Conservation (phyloP, 495 filamentous ascomycete genomes). For the Podospora tetraspora region DNA sequence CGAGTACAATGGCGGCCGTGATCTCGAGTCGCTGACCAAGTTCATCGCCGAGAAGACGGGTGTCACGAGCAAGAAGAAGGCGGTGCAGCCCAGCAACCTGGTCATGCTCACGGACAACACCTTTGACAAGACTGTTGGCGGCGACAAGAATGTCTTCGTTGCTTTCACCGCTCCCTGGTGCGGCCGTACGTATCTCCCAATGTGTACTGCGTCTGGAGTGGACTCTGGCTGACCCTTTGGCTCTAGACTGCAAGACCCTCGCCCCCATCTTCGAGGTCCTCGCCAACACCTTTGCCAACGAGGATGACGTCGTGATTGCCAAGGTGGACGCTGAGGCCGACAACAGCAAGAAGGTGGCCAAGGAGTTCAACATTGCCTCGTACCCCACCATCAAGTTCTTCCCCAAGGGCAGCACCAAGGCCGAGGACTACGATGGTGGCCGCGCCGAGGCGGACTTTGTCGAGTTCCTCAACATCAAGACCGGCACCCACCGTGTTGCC, state of each 20-base stretch:
- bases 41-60: conserved; percentile 91
- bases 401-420: conserved; percentile 74
- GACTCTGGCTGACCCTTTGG: conserved; percentile 24
- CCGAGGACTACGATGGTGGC: conserved; percentile 67
- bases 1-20: conserved; percentile 81
- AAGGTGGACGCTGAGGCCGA: conserved; percentile 92
- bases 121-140: conserved; percentile 73
- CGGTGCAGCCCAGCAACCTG: conserved; percentile 61
- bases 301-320: conserved; percentile 74
- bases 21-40: conserved; percentile 73
- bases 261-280: conserved; percentile 87
- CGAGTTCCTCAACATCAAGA: conserved; percentile 79
- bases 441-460: conserved; percentile 74
- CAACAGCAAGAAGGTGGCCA: conserved; percentile 69
- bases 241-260: conserved; percentile 88
- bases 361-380: conserved; percentile 69
- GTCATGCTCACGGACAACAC: conserved; percentile 71
- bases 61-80: conserved; percentile 66
- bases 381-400: conserved; percentile 99
- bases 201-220: neutral
- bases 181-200: conserved; percentile 66
- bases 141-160: conserved; percentile 86
- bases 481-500: conserved; percentile 77
- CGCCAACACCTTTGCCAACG: conserved; percentile 73
- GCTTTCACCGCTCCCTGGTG: conserved; percentile 98